Conservation (phyloP, 371 early-diverging fungal species). For the Mortierella sp. region DNA sequence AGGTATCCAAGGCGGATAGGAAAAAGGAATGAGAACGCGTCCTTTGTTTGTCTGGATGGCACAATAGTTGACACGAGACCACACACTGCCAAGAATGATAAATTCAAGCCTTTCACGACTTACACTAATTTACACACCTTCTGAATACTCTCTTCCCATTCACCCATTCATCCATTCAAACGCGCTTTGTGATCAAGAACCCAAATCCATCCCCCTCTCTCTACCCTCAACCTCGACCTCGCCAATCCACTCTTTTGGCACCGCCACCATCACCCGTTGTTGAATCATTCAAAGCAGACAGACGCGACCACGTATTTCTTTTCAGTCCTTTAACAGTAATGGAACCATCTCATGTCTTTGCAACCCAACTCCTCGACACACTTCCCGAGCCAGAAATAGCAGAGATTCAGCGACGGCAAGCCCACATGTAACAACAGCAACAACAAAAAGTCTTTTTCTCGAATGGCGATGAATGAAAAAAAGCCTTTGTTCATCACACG, state of each 20-base stretch:
- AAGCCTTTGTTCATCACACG: no score
- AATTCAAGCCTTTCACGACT: no score
- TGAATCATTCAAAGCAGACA: no score
- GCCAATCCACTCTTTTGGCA: background rate
- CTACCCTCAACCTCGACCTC: background rate
- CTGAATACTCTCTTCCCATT: background rate
- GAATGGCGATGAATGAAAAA: background rate
- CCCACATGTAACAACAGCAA: conserved; percentile 29
- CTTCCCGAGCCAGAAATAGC: conserved; percentile 43
- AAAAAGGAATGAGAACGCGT: no score
- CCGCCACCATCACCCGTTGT: background rate
- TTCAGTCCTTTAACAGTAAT: conserved; percentile 3
- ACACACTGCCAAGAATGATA: no score
- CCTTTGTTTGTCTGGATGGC: no score
- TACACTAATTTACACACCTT: background rate
- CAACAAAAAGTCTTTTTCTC: background rate
- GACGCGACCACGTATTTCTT: no score
- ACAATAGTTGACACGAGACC: no score
- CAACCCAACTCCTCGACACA: conserved; percentile 34
- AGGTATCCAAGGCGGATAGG: no score
- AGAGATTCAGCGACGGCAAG: conserved; percentile 48
- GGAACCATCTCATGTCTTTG: conserved; percentile 44
- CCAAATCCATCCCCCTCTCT: background rate
- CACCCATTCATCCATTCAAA: background rate
- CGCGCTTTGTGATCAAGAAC: no score